Conservation (phyloP, 2,329 filamentous ascomycete genomes). For the Pseudogymnoascus sp. region DNA sequence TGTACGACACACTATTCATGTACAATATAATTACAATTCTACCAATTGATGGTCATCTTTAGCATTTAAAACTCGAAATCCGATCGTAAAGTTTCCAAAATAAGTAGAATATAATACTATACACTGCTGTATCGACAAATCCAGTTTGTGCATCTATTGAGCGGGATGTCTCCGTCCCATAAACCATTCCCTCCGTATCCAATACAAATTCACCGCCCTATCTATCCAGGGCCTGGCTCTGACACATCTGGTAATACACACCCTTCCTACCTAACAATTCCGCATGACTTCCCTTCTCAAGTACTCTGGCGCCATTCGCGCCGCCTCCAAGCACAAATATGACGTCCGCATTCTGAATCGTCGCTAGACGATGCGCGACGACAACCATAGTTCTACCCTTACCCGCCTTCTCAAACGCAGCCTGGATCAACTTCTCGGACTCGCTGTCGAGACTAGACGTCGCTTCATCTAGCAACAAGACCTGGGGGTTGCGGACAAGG, state of each 20-base stretch:
- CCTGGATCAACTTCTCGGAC: slow-evolving; percentile 52
- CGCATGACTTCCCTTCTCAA: slow-evolving; percentile 46
- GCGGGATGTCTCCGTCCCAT: not conserved
- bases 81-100: not conserved
- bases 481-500: slow-evolving; percentile 42
- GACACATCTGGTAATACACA: slow-evolving; percentile 34
- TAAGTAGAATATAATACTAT: not conserved
- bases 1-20: not conserved
- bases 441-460: slow-evolving; percentile 50
- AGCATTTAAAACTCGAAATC: not conserved
- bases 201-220: not conserved
- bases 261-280: slow-evolving; percentile 38
- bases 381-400: slow-evolving; percentile 61
- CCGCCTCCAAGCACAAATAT: slow-evolving; percentile 64
- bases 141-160: not conserved
- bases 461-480: slow-evolving; percentile 54
- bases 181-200: not conserved
- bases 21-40: not conserved
- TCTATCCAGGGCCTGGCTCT: slow-evolving; percentile 12
- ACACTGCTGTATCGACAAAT: not conserved
- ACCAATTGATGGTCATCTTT: not conserved
- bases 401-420: slow-evolving; percentile 58
- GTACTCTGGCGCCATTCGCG: slow-evolving; percentile 26
- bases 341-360: slow-evolving; percentile 70
- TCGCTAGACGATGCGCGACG: slow-evolving; percentile 70